These are phyloP conservation scores for Insectozyma bohioensis DNA, from an alignment of 1,139 yeast genomes.

Conservation along the genomic window DNA sequence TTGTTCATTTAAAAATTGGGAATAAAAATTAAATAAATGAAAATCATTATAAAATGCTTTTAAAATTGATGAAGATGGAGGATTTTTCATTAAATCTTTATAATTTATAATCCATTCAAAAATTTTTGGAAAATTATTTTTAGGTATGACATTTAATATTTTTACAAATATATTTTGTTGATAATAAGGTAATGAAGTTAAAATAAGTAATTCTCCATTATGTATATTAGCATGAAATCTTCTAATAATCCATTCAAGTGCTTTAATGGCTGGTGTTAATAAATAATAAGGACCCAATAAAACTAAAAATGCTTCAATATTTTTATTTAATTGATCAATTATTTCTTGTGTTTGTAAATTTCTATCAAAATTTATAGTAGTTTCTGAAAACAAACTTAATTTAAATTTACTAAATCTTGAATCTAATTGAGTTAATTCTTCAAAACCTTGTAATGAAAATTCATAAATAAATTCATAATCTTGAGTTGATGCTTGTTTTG, in stretches of 20 bases:
- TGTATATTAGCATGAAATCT: slow-evolving; percentile 84
- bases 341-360: slow-evolving; percentile 76
- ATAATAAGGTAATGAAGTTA: slow-evolving; percentile 78
- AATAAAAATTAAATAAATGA: slow-evolving; percentile 65
- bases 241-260: slow-evolving; percentile 94
- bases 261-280: slow-evolving; percentile 72
- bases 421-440: slow-evolving; percentile 70
- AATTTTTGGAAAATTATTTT: slow-evolving; percentile 64
- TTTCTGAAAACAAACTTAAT: slow-evolving; percentile 74
- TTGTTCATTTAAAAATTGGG: slow-evolving; percentile 56
- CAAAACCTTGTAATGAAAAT: slow-evolving; percentile 72
- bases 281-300: slow-evolving; percentile 76
- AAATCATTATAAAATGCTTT: slow-evolving; percentile 69
- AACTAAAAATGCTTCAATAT: slow-evolving; percentile 71
- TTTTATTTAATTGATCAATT: slow-evolving; percentile 67
- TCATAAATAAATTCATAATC: slow-evolving; percentile 83
- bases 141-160: slow-evolving; percentile 67
- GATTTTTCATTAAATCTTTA: slow-evolving; percentile 62
- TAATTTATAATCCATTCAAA: slow-evolving; percentile 71
- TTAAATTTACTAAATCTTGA: slow-evolving; percentile 70
- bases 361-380: slow-evolving; percentile 78
- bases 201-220: slow-evolving; percentile 68
- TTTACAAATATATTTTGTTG: slow-evolving; percentile 71
- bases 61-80: slow-evolving; percentile 68
- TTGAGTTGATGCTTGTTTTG: slow-evolving; percentile 87